Evolutionary conservation across 164 flowering plant species (phyloP).

Genomic region (Kingdonia uniflora): DNA sequence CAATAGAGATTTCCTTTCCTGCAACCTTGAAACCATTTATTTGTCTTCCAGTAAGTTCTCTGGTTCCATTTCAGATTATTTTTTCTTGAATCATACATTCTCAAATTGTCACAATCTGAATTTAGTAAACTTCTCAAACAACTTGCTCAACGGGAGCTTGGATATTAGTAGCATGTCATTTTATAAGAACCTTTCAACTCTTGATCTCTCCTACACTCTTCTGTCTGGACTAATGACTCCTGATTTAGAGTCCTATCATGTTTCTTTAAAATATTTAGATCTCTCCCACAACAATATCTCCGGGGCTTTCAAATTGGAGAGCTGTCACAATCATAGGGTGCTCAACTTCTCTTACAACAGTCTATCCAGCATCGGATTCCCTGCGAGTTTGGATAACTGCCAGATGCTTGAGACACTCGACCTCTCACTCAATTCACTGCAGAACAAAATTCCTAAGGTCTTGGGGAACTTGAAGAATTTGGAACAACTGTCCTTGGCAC

Average conservation of each 20-base stretch:
- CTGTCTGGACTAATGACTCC: no score
- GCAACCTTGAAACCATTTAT: no score
- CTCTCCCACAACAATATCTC: not conserved
- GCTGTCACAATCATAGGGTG: slow-evolving; percentile 38
- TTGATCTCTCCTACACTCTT: slow-evolving; percentile 37
- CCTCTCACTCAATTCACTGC: slow-evolving; percentile 29
- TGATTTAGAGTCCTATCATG: not conserved
- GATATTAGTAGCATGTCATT: slow-evolving; percentile 15
- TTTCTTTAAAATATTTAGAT: no score
- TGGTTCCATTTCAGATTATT: slow-evolving; percentile 34
- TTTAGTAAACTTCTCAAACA: slow-evolving; percentile 45
- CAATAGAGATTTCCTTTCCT: no score
- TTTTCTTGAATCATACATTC: slow-evolving; percentile 21
- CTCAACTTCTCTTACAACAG: slow-evolving; percentile 45
- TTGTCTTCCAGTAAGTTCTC: slow-evolving; percentile 46
- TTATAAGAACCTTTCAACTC: no score
- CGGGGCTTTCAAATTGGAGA: slow-evolving; percentile 22
- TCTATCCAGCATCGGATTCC: slow-evolving; percentile 23
- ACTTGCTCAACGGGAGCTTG: slow-evolving; percentile 38
- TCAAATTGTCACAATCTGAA: slow-evolving; percentile 35
- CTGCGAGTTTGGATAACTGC: slow-evolving; percentile 34
- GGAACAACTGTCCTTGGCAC: slow-evolving; percentile 35
- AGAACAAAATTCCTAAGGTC: slow-evolving; percentile 26
- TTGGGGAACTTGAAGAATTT: slow-evolving; percentile 33
- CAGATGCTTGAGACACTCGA: slow-evolving; percentile 36